Conservation (phyloP, 2,329 filamentous ascomycete species). For the Fusarium xylarioides region DNA sequence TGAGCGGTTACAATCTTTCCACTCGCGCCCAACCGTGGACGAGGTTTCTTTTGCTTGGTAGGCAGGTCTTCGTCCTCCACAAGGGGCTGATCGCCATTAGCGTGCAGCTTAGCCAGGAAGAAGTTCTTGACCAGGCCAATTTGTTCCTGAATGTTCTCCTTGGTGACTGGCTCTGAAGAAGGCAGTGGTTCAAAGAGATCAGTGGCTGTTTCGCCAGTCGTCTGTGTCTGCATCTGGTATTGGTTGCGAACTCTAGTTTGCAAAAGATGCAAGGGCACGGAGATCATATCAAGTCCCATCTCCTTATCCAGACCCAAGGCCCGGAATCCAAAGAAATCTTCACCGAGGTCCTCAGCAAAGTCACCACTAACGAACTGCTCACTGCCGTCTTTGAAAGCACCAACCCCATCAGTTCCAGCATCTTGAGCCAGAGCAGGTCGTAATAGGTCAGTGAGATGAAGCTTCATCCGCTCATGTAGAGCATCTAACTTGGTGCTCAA, state of each 20-base stretch:
- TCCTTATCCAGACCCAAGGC: slow-evolving; percentile 92
- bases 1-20: slow-evolving; percentile 88
- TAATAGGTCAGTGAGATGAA: slow-evolving; percentile 89
- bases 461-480: slow-evolving; percentile 95
- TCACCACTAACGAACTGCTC: slow-evolving; percentile 97
- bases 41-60: slow-evolving; percentile 83
- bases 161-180: slow-evolving; percentile 79
- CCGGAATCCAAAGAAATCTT: slow-evolving; percentile 99
- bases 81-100: slow-evolving; percentile 81
- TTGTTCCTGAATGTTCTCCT: slow-evolving; percentile 79
- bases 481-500: slow-evolving; percentile 79
- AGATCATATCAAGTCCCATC: slow-evolving; percentile 85
- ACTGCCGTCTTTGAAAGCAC: slow-evolving; percentile 94
- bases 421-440: slow-evolving; percentile 84
- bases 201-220: slow-evolving; percentile 65
- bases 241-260: slow-evolving; percentile 89
- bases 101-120: slow-evolving; percentile 88
- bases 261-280: slow-evolving; percentile 91
- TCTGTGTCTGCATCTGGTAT: slow-evolving; percentile 78
- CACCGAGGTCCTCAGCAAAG: slow-evolving; percentile 96
- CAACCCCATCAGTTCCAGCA: slow-evolving; percentile 82
- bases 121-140: slow-evolving; percentile 91
- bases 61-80: slow-evolving; percentile 96
- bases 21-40: slow-evolving; percentile 72
- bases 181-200: slow-evolving; percentile 74